phyloP scores from a whole-genome alignment of 331 rosid genomes.

The Pyracantha coccinea region DNA sequence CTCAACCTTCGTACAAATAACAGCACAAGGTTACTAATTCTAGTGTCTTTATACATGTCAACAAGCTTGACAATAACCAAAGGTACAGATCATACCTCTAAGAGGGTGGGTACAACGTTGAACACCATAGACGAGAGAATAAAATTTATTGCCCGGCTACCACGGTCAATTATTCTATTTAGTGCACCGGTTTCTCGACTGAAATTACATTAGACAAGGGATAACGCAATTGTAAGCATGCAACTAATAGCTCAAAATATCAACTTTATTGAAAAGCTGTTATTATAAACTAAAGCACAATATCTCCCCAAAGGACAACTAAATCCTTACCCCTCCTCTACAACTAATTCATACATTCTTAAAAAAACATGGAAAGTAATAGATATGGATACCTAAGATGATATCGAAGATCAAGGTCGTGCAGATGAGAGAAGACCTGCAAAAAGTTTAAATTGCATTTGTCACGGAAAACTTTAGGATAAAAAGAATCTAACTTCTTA shows the following conservation, averaged over 20 bases:
- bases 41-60: constrained; percentile 1
- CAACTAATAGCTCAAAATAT: background rate
- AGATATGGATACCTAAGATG: constrained; percentile 70
- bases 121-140: constrained; percentile 96
- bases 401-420: constrained; percentile 90
- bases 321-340: background rate
- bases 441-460: constrained; percentile 13
- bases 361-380: background rate
- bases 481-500: background rate
- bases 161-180: constrained; percentile 94
- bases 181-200: constrained; percentile 97
- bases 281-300: background rate
- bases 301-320: background rate
- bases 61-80: background rate
- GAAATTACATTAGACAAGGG: constrained; percentile 26
- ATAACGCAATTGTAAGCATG: background rate
- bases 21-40: background rate
- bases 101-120: constrained; percentile 87
- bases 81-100: constrained; percentile 58
- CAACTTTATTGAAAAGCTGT: background rate
- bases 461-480: background rate
- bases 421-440: constrained; percentile 96
- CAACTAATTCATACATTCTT: background rate
- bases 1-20: background rate
- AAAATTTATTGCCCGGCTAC: constrained; percentile 97